Evolutionary conservation across 345 rosid genomes (phyloP), one percentile per base, ranked within the genome.

Genomic region (Eucalyptus marginata): DNA sequence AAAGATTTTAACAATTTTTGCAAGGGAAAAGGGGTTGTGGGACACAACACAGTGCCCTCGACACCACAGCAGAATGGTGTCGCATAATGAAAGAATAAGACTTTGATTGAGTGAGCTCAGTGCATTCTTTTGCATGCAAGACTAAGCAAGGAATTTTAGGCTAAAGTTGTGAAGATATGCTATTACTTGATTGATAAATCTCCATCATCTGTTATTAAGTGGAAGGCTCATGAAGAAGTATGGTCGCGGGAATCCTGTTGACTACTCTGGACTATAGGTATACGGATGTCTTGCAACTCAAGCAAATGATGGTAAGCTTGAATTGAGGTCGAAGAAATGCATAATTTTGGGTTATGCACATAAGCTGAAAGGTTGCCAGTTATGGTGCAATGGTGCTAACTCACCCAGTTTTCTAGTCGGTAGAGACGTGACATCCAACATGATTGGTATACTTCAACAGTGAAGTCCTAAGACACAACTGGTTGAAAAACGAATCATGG

Each of bases 301-400:
- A 8, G 64, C 7, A 58, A 58, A 58, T 58, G 64, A 58, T 24
- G 13, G 5, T 58, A 58, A 24, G 64, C n/a, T 58, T 58, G 64
- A 24, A 9, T 15, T 5, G 2, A 56, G 29, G 62, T 4, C 29
- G 1, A 8, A 56, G 27, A 56, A 9, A 13, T 56, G 29, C 29
- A 56, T 56, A 24, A 4, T 24, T 56, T 0, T 56, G 3, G 13
- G 13, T 56, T 56, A 24, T 56, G 62, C 29, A 0, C 62, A 56
- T 58, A 1, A 12, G 27, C 1, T 22, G 5, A 22, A 22, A 22
- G 11, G 10, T 8, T 54, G 8, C 27, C 0, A 54, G 11, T 1
- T 54, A 1, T 54, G 5, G 59, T 54, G 59, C 8, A 54, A 54
- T 54, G 59, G 12, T 22, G 4, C 5, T 1, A 5, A 54, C 1